Base-by-base conservation (phyloP, 2,329 filamentous ascomycete species). In the Fonsecaea pedrosoi region DNA sequence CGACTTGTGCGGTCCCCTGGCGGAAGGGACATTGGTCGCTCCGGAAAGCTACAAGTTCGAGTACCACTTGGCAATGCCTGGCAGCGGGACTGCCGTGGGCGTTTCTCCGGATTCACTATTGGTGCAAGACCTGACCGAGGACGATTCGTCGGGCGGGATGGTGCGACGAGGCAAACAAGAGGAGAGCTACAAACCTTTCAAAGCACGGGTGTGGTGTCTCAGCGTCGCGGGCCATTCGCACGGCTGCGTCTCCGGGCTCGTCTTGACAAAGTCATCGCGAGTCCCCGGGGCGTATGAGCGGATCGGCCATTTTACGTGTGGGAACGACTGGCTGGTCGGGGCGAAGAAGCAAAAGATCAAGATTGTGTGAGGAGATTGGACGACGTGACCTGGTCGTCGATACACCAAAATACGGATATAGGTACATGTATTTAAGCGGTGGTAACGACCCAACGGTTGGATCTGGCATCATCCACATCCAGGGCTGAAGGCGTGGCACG, bases 211-310 rank as follows among this genome's bases (percentile, higher is more conserved):
- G 7, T 50, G 45, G 45, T 50, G 45, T 25, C 45, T 50, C 8
- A 25, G 18, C 21, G 45, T 50, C 7, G 45, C 18, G 45, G 45
- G 45, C 45, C 21, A 50, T 50, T 50, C 45, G 18, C 21, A 25
- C 18, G 45, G 45, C 45, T 50, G 45, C 18, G 25, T 50, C 45
- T 50, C 45, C 18, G 45, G 45, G 10, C 45, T 50, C 10, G 45
- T 50, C 9, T 25, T 50, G 45, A 50, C 45, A 21, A 25, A 25
- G 45, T 50, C 45, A 21, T 21, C 18, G 45, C 45, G n/a, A 25
- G 45, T 50, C 9, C 45, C 18, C 2, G 45, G 45, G 4, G 45
- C 18, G 21, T 50, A 25, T 13, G 45, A 50, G 25, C 45, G 45
- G 18, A 50, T 50, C 8, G 45, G 45, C 45, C 5, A 50, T 12